Base-by-base conservation (phyloP, 352 stramenopile genomes). In the Phytopythium aichiense region DNA sequence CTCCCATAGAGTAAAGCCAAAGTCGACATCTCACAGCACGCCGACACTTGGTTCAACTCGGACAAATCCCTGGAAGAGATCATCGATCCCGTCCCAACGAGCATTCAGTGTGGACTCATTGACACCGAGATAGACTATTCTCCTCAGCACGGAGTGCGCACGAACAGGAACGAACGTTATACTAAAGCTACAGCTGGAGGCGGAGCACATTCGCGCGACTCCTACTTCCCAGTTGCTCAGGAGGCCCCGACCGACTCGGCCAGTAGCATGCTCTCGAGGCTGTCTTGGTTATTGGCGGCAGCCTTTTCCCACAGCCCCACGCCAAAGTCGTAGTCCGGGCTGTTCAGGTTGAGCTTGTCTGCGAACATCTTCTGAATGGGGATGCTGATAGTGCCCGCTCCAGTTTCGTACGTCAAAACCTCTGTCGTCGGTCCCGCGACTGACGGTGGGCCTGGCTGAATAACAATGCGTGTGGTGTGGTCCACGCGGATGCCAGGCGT, bases 251-350 rank as follows among this genome's bases (percentile, higher is more conserved):
- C 30, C 15, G 50, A 7, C 28, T 56, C 50, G 16, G 18, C 22
- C 28, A 56, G 5, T 23, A 58, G 52, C 52, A 31, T 18, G 33
- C 20, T 58, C 52, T 58, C 52, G 31, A 58, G 15, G 20, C 18
- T 20, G 22, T 58, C 52, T 46, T 46, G 1, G 7, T 4, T 45
- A 11, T 11, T n/a, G 9, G 52, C 23, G 18, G 35, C 8, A 3
- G 52, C 33, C 15, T 43, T 58, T 30, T 40, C 52, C 52, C 52
- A 58, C n/a, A 48, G 22, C 6, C 8, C 18, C 9, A 16, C 35
- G 0, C 35, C 35, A 40, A 58, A 46, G 20, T 58, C 48, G 13
- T 13, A 31, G 12, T 54, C 25, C 23, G 23, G 9, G 22, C 22
- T 52, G 46, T 20, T 20, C 7, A 52, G 22, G 12, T 54, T n/a